Conservation (phyloP, 2,329 filamentous ascomycete species). For the Colletotrichum truncatum region DNA sequence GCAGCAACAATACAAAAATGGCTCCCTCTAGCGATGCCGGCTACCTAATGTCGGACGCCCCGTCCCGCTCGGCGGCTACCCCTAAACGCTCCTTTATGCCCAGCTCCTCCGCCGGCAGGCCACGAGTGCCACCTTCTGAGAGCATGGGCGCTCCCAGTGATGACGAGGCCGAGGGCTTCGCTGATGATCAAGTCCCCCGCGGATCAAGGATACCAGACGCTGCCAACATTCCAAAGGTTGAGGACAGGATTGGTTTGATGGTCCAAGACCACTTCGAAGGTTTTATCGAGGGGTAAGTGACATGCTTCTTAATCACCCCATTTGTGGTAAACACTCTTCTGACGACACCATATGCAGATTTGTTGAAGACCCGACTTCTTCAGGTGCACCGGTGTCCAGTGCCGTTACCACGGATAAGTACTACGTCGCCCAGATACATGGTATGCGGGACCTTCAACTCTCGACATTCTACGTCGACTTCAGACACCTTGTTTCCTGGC, state of each 20-base stretch:
- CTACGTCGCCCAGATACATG: constrained; percentile 85
- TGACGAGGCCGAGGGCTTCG: constrained; percentile 69
- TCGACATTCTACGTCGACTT: constrained; percentile 90
- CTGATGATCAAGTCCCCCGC: constrained; percentile 69
- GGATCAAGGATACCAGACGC: constrained; percentile 57
- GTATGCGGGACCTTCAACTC: constrained; percentile 77
- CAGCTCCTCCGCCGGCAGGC: constrained; percentile 63
- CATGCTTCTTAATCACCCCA: neutral
- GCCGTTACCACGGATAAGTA: constrained; percentile 81
- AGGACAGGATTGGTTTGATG: constrained; percentile 79
- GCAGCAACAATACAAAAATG: constrained; percentile 44
- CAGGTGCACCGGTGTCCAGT: constrained; percentile 72
- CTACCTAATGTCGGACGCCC: constrained; percentile 66
- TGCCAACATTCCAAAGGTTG: constrained; percentile 72
- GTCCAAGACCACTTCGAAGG: constrained; percentile 81
- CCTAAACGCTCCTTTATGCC: constrained; percentile 53
- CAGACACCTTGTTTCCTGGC: constrained; percentile 80
- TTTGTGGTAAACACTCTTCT: neutral
- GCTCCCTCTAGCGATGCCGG: constrained; percentile 65
- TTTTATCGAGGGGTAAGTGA: constrained; percentile 78
- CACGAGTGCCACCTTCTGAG: constrained; percentile 70
- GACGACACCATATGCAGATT: constrained; percentile 55
- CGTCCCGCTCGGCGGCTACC: constrained; percentile 51
- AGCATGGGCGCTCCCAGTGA: constrained; percentile 68
- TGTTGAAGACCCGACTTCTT: constrained; percentile 73